Evolutionary conservation across 441 rosid species (phyloP), one percentile per base, ranked within the genome.

Genomic region (Oxalis stricta): DNA sequence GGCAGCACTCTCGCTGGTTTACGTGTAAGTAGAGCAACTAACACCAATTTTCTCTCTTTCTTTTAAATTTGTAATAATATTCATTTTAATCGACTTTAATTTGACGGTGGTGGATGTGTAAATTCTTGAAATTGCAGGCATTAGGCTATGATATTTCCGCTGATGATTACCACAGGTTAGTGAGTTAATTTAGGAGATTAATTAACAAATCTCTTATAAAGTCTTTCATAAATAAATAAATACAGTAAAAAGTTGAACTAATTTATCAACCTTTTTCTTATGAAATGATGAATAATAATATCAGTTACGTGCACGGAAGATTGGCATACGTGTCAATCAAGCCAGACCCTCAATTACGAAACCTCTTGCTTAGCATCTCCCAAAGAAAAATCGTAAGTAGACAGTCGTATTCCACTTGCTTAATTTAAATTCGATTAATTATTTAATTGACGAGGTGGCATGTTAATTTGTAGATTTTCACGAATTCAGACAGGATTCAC

Each of bases 1-100:
- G 89, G 92, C 51, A 84, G 93, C 55, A 73, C 97, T 22, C 88
- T 88, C 2, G 93, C 93, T 48, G 97, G 97, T 45, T 69, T 88
- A 29, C 68, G 95, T 51, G 97, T 84, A 73, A 57, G 37, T 58
- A 17, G 18, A 55, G 10, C 8, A 13, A 18, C 18, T 16, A 6
- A n/a, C 17, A 2, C 19, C 33, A 18, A 17, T 46, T 54, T n/a
- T n/a, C 2, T 9, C 1, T 2, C 2, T 17, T 7, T 1, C 1
- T 5, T 1, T 9, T 1, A 9, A 4, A 18, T 22, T 10, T 10
- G 26, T n/a, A 24, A 3, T 3, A 3, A 24, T 24, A 24, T 24
- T 3, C 8, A 24, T 24, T 24, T 24, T 3, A 24, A 8, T 24
- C 3, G 7, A 23, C 3, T 17, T 14, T 18, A 2, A 29, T 16